phyloP scores from a whole-genome alignment of 257 asterid species.

The Orobanche coerulescens region DNA sequence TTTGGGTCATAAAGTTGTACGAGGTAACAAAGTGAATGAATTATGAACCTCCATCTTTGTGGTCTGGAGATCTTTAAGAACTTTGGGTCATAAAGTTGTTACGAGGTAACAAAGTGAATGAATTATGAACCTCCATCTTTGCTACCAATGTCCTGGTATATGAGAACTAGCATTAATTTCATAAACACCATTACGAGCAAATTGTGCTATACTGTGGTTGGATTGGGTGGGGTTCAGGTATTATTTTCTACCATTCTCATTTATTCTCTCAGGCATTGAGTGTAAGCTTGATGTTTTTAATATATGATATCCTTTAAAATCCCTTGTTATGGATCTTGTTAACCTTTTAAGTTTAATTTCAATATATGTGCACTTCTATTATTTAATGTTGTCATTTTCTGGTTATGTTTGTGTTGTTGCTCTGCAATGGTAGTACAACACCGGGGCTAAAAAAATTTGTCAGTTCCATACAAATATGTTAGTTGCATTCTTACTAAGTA shows the following conservation, averaged over 20 bases:
- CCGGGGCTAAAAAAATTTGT: background rate
- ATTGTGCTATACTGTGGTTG: background rate
- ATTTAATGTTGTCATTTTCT: background rate
- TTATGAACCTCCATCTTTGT: too few relatives aligned
- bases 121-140: too few relatives aligned
- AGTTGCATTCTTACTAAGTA: background rate
- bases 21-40: background rate
- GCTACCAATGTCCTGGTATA: background rate
- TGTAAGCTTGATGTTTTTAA: slow-evolving; percentile 1
- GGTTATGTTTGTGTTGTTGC: background rate
- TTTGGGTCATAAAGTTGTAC: background rate
- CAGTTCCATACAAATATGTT: background rate
- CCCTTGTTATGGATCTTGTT: background rate
- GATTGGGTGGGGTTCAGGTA: slow-evolving; percentile 18
- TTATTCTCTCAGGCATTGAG: background rate
- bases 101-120: background rate
- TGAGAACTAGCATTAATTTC: background rate
- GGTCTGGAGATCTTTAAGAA: too few relatives aligned
- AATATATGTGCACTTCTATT: background rate
- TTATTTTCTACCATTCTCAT: background rate
- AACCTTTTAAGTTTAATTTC: background rate
- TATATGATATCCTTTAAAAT: too few relatives aligned
- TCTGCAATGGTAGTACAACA: background rate
- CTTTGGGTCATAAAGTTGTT: too few relatives aligned
- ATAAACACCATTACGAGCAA: background rate